phyloP scores from a whole-genome alignment of 306 rosid species.

The Canavalia gladiata region DNA sequence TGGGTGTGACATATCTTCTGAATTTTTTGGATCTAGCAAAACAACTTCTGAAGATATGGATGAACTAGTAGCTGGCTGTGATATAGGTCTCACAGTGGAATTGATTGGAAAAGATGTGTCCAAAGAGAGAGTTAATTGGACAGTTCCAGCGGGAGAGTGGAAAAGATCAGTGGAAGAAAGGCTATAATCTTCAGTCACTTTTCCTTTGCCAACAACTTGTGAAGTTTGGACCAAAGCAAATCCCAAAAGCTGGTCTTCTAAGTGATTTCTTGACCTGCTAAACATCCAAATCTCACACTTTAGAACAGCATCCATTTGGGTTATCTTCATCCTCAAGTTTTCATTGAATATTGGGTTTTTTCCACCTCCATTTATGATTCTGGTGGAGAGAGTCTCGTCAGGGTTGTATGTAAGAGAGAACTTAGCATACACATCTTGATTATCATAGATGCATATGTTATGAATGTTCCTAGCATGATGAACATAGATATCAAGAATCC shows the following conservation, averaged over 20 bases:
- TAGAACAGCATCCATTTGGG: constrained; percentile 80
- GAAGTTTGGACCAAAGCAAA: constrained; percentile 86
- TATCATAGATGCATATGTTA: constrained; percentile 92
- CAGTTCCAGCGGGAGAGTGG: constrained; percentile 96
- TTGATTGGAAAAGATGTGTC: constrained; percentile 54
- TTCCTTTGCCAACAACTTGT: constrained; percentile 72
- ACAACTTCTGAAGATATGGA: constrained; percentile 94
- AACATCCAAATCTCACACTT: constrained; percentile 98
- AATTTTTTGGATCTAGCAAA: constrained; percentile 68
- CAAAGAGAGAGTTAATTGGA: constrained; percentile 70
- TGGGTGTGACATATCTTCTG: constrained; percentile 66
- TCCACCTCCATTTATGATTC: constrained; percentile 81
- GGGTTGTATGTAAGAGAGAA: constrained; percentile 91
- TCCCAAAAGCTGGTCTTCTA: constrained; percentile 94
- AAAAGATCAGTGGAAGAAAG: constrained; percentile 97
- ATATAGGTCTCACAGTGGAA: constrained; percentile 50
- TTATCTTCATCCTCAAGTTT: constrained; percentile 71
- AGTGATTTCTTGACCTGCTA: constrained; percentile 77
- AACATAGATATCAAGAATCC: constrained; percentile 81
- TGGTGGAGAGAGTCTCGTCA: constrained; percentile 79
- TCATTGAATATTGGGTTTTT: constrained; percentile 85
- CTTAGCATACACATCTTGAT: constrained; percentile 94
- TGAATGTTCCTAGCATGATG: constrained; percentile 93
- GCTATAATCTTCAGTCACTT: constrained; percentile 69
- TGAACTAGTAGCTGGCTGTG: constrained; percentile 58